Base-by-base conservation (phyloP, 108 stramenopile species). In the Pseudonitzschia delicatissima region DNA sequence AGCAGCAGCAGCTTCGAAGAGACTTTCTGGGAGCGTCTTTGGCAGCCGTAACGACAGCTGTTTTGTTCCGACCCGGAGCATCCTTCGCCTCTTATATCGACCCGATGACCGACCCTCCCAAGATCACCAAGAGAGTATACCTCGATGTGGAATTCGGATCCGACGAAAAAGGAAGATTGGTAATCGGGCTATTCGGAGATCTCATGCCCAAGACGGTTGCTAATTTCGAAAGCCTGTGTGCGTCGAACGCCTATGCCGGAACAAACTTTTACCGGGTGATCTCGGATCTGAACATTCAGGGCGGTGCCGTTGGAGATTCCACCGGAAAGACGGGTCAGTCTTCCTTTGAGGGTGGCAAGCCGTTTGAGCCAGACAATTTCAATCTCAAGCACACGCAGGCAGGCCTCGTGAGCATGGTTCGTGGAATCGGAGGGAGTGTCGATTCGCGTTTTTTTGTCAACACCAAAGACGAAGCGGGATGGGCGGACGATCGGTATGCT, bases 401-500 rank as follows among this genome's bases (percentile, higher is more conserved):
- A n/a, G 87, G 87, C 0, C 60, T 86, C 28, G 69, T 88, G 1
- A 74, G 72, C 17, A 78, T 71, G 36, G 87, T 87, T 5, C 67
- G 79, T 5, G 72, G 69, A 0, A 25, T 59, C 5, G 58, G 69
- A 45, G 84, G 84, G 11, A 40, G 58, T 7, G 77, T 82, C 18
- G 87, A 88, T 62, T 88, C 87, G 6, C 55, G 87, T 39, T 88
- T 88, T 58, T 88, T 88, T 57, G 76, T 88, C 28, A 74, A 86
- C 34, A 69, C 69, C 15, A 36, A 72, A 35, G 68, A 79, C 27
- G 85, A 88, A 69, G 85, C 80, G 0, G 87, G 87, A 35, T 88
- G 87, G 87, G 87, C 85, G 9, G 87, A 88, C 64, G 83, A 81
- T 18, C 69, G 87, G 23, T 88, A 86, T 60, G 87, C 87, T 4